Evolutionary conservation across 306 rosid genomes (phyloP).

Genomic region (Geum urbanum): DNA sequence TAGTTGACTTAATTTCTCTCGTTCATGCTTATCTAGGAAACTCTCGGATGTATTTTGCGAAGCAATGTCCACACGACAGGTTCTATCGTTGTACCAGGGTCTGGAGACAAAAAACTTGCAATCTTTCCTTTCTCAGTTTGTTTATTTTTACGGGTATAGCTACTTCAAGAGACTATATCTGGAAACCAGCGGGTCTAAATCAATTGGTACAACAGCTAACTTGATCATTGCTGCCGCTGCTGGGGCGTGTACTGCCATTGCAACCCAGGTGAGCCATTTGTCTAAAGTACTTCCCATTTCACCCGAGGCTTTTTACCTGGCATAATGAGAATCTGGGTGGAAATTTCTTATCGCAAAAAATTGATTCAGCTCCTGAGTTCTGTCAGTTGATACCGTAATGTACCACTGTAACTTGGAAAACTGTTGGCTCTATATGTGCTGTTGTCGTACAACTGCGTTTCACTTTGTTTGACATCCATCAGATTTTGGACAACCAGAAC

Average conservation of each 20-base stretch:
- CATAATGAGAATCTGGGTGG: neutral
- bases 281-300: neutral
- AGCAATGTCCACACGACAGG: constrained; percentile 68
- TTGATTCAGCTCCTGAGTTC: neutral
- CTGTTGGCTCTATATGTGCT: neutral
- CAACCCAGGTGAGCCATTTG: constrained; percentile 71
- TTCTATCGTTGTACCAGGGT: constrained; percentile 91
- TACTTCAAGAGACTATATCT: constrained; percentile 85
- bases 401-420: neutral
- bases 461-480: constrained; percentile 1
- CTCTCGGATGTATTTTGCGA: constrained; percentile 89
- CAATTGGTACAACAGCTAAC: constrained; percentile 79
- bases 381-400: neutral
- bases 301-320: neutral
- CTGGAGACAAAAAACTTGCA: constrained; percentile 91
- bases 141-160: constrained; percentile 96
- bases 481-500: constrained; percentile 9
- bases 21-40: constrained; percentile 52
- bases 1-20: constrained; percentile 3
- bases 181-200: constrained; percentile 61
- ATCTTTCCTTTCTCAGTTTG: constrained; percentile 84
- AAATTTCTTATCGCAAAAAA: neutral
- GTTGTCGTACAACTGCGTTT: neutral
- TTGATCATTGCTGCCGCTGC: constrained; percentile 93
- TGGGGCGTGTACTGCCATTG: constrained; percentile 91